Evolutionary conservation across 768 basidiomycete genomes (phyloP), one percentile per base, ranked within the genome.

Genomic region (Clavaria fumosa): DNA sequence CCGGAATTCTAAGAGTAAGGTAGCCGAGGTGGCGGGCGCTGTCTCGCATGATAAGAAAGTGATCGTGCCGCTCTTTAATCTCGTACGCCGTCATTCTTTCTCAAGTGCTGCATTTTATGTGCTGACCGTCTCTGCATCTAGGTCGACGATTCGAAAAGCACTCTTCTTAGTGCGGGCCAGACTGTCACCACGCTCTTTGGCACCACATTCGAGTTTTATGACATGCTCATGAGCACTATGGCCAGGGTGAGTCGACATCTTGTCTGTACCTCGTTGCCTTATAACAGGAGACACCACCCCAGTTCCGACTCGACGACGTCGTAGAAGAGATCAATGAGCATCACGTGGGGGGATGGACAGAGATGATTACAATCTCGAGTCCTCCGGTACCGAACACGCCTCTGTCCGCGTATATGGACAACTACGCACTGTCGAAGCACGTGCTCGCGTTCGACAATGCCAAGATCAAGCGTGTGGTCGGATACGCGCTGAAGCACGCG

Each of bases 301-400:
- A 83, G 77, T 59, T 81, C 46, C 62, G 43, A 10, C 38, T 71
- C 19, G 77, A 82, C 38, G 80, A 84, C 44, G 54, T 69, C 27
- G 69, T 85, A 5, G 81, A 86, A 50, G 80, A 84, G 34, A 81
- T 85, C 49, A 89, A 88, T 50, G 83, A 86, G 50, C 70, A 75
- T 34, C 85, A 90, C 50, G 79, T 85, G 22, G 62, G 69, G 37
- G 74, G 70, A 7, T 90, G 86, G 86, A 81, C 75, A 5, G 67
- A 81, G 52, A 84, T 90, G 78, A 67, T 85, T 46, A 58, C 59
- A 15, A 71, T 58, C 32, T 78, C 84, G 23, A 67, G 71, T 26
- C 82, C 82, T 18, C 78, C 78, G 2, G 64, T 84, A 40, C 62
- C 67, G 9, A 76, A 79, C 41, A 75, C 79, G 0, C 81, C 78